Conservation (phyloP, 495 filamentous ascomycete species). For the Parathielavia appendiculata region DNA sequence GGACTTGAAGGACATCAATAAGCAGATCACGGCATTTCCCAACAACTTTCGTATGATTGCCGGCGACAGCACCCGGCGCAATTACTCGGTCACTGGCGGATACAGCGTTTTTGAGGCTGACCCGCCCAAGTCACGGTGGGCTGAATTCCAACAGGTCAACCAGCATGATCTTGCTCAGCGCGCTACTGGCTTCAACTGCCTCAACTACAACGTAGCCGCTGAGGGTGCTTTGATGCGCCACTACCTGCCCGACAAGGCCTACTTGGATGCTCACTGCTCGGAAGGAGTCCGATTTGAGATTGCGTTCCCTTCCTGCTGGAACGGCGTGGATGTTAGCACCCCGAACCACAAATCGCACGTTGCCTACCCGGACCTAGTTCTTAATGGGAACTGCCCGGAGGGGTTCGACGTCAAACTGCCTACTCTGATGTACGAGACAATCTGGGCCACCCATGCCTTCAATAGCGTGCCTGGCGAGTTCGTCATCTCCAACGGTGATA, state of each 20-base stretch:
- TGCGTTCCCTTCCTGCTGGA: conserved; percentile 91
- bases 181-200: conserved; percentile 87
- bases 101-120: conserved; percentile 49
- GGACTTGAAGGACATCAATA: conserved; percentile 43
- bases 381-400: conserved; percentile 69
- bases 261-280: conserved; percentile 66
- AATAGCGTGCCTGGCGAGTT: conserved; percentile 63
- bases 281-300: conserved; percentile 78
- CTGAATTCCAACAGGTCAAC: conserved; percentile 46
- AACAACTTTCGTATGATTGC: conserved; percentile 79
- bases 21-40: conserved; percentile 65
- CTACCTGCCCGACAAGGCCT: conserved; percentile 71
- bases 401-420: conserved; percentile 65
- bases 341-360: conserved; percentile 65
- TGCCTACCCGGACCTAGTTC: conserved; percentile 70
- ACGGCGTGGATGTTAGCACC: conserved; percentile 61
- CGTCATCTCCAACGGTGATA: conserved; percentile 78
- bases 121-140: conserved; percentile 68
- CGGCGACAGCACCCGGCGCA: conserved; percentile 62
- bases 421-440: conserved; percentile 81
- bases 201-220: conserved; percentile 60
- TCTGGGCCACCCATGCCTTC: conserved; percentile 73
- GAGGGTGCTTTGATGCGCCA: conserved; percentile 77
- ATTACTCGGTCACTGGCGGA: conserved; percentile 56
- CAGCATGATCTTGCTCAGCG: conserved; percentile 70